Base-by-base conservation (phyloP, 805 yeast genomes). In the Hanseniaspora lachancei region DNA sequence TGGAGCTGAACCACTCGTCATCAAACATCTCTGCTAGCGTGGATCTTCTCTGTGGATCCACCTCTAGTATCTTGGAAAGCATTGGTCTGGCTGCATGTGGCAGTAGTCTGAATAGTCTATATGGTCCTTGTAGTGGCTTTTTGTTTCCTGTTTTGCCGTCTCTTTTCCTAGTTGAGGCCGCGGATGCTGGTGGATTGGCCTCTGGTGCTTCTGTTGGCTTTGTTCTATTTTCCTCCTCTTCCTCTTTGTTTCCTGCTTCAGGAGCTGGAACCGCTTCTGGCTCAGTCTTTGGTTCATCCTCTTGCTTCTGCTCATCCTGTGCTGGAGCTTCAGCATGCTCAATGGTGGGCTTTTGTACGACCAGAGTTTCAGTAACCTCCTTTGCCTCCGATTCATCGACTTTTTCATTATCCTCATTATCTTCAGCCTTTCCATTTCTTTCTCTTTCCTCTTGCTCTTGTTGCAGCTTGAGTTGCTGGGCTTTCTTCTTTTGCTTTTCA, bases 21-120 rank as follows among this genome's bases (percentile, higher is more conserved):
- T 71, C 68, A 58, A 81, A 70, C 10, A 86, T 77, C 35, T 84
- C 89, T 34, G 76, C 77, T 64, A 86, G 69, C 1, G 85, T 77
- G 1, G 89, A 86, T 63, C 95, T 75, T 57, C 75, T 71, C 1
- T 57, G 57, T 12, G 84, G 81, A 60, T 84, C 86, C 16, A 83
- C 72, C 52, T 74, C 74, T 29, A 86, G 68, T 81, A 86, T 84
- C 57, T 70, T 74, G 24, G 84, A 81, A 34, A 86, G 73, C 12
- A 86, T 72, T 13, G 91, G 93, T 67, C 95, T 76, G 16, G 93
- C 73, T 8, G 91, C 89, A 66, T 86, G 95, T 5, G 95, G 95
- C 39, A 86, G 69, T 51, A 86, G 70, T 69, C 95, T 77, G 82
- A 86, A 79, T 60, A 86, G 71, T 65, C 95, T 74, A 69, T 86